Conservation (phyloP, 495 filamentous ascomycete species). For the Penicillium tannophilum region DNA sequence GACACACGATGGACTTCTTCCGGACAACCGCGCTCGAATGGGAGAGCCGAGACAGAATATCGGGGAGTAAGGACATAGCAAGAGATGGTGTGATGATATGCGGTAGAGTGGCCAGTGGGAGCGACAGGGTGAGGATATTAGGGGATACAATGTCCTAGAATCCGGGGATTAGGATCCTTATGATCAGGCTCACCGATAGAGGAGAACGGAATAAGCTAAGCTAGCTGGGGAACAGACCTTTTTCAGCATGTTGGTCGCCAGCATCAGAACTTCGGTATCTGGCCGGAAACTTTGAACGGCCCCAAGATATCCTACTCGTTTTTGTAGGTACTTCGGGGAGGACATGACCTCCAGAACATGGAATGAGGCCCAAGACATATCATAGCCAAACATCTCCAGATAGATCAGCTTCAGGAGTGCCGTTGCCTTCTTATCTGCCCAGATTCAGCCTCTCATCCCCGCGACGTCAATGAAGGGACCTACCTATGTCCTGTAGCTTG, state of each 20-base stretch:
- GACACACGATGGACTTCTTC: constrained; percentile 92
- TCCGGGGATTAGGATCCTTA: constrained; percentile 13
- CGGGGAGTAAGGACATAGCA: constrained; percentile 81
- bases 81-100: constrained; percentile 91
- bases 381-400: constrained; percentile 97
- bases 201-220: neutral
- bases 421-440: constrained; percentile 87
- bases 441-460: constrained; percentile 24
- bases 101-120: constrained; percentile 84
- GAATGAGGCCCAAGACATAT: constrained; percentile 99
- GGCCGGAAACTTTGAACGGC: constrained; percentile 94
- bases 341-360: constrained; percentile 99
- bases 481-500: constrained; percentile 88
- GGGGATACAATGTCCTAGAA: constrained; percentile 77
- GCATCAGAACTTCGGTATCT: constrained; percentile 96
- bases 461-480: constrained; percentile 7
- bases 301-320: constrained; percentile 93
- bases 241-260: constrained; percentile 95
- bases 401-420: constrained; percentile 94
- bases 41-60: constrained; percentile 80
- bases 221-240: constrained; percentile 58
- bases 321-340: constrained; percentile 88
- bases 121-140: constrained; percentile 70
- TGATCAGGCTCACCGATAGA: neutral
- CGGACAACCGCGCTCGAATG: constrained; percentile 81